These are phyloP conservation scores for Coprinopsis cinerea DNA, from an alignment of 768 basidiomycete species.

Conservation along the genomic window DNA sequence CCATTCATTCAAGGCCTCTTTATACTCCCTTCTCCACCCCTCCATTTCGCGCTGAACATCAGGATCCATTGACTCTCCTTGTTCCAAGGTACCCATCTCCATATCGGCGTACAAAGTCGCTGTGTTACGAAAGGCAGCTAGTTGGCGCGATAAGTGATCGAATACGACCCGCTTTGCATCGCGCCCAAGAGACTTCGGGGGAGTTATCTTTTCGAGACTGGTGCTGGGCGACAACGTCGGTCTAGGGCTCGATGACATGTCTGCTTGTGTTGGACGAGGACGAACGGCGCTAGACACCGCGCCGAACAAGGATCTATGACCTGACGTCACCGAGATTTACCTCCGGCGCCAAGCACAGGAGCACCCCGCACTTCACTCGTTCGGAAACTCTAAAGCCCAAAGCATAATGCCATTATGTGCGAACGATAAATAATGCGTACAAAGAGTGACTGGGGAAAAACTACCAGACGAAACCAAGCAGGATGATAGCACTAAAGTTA, in stretches of 20 bases:
- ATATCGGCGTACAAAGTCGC: conserved; percentile 31
- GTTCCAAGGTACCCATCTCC: conserved; percentile 21
- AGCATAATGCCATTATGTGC: too few species aligned
- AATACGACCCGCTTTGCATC: conserved; percentile 33
- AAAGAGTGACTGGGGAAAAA: too few species aligned
- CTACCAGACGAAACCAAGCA: too few species aligned
- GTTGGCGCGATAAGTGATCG: conserved; percentile 34
- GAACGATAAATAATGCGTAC: too few species aligned
- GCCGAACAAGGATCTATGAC: too few species aligned
- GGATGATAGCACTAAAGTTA: too few species aligned
- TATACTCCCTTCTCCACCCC: conserved; percentile 18
- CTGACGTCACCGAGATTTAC: too few species aligned
- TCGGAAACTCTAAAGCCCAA: too few species aligned
- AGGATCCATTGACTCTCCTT: not conserved
- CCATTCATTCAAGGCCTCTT: conserved; percentile 37
- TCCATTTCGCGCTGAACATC: not conserved
- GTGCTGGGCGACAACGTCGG: conserved; percentile 8
- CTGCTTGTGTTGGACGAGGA: too few species aligned
- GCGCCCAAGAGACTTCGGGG: conserved; percentile 34
- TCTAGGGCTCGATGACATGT: not conserved
- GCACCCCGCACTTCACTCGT: too few species aligned
- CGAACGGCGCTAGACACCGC: too few species aligned
- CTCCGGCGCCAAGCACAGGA: too few species aligned
- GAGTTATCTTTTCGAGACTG: conserved; percentile 23
- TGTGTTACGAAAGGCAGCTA: conserved; percentile 43